Evolutionary conservation across 1,284 basidiomycete genomes (phyloP).

Genomic region (Exsudoporus floridanus): DNA sequence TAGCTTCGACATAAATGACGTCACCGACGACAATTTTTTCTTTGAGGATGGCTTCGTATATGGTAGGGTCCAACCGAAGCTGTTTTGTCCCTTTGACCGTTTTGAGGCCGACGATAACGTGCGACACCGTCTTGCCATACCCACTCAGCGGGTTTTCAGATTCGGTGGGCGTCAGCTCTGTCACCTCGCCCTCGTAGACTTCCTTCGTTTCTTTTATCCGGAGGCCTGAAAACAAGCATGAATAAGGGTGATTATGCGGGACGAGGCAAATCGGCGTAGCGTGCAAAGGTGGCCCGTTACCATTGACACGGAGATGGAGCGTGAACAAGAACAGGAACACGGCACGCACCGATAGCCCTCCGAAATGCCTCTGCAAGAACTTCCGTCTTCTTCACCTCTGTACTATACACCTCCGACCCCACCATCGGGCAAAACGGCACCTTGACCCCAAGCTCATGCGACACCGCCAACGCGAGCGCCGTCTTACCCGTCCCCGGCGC

Average conservation of each 20-base stretch:
- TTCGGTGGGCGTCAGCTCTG: slow-evolving; percentile 94
- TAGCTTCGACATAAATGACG: slow-evolving; percentile 93
- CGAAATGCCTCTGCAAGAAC: slow-evolving; percentile 96
- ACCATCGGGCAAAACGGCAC: slow-evolving; percentile 99
- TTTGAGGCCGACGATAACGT: slow-evolving; percentile 95
- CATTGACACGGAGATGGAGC: not conserved
- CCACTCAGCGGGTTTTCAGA: slow-evolving; percentile 94
- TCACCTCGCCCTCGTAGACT: slow-evolving; percentile 98
- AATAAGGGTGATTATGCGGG: not conserved
- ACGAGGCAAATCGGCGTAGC: not conserved
- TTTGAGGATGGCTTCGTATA: slow-evolving; percentile 97
- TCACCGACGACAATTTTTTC: slow-evolving; percentile 97
- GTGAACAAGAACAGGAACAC: not conserved
- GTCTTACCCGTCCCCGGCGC: slow-evolving; percentile 96
- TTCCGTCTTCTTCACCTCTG: slow-evolving; percentile 99
- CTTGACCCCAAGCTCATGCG: slow-evolving; percentile 91
- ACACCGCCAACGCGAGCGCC: slow-evolving; percentile 89
- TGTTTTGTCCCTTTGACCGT: slow-evolving; percentile 99
- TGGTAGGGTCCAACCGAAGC: slow-evolving; percentile 89
- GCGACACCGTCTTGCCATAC: slow-evolving; percentile 98
- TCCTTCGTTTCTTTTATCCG: slow-evolving; percentile 99
- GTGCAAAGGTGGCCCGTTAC: not conserved
- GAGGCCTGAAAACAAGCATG: slow-evolving; percentile 55
- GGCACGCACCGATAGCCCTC: slow-evolving; percentile 84
- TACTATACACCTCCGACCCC: slow-evolving; percentile 94